phyloP scores from a whole-genome alignment of 768 basidiomycete genomes.

The Tricholomella constricta region DNA sequence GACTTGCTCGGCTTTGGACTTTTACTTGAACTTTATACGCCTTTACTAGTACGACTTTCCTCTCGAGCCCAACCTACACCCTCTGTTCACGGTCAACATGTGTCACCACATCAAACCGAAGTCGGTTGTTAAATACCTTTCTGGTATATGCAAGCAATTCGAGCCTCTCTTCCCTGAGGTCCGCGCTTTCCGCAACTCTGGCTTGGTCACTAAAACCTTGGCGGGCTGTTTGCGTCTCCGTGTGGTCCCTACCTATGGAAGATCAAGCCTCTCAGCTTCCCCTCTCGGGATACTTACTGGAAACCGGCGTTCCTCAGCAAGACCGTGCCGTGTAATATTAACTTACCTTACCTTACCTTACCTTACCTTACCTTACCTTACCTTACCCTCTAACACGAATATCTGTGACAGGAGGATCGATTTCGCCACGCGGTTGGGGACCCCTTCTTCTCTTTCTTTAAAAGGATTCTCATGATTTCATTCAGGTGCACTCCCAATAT shows the following conservation, averaged over 20 bases:
- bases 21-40: constrained; percentile 41
- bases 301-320: background rate
- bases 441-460: too few species aligned
- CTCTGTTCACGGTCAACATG: constrained; percentile 37
- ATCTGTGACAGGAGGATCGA: too few species aligned
- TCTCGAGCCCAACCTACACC: constrained; percentile 37
- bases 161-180: constrained; percentile 32
- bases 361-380: too few species aligned
- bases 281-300: too few species aligned
- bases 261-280: too few species aligned
- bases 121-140: constrained; percentile 37
- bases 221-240: constrained; percentile 8
- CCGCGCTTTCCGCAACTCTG: constrained; percentile 12
- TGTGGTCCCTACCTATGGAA: background rate
- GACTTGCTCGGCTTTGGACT: constrained; percentile 33
- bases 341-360: background rate
- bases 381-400: too few species aligned
- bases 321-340: background rate
- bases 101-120: constrained; percentile 35
- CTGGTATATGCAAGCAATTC: constrained; percentile 37
- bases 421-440: too few species aligned
- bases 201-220: constrained; percentile 26
- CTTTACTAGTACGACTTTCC: constrained; percentile 30
- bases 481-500: too few species aligned
- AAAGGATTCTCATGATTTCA: too few species aligned